Evolutionary conservation across 768 basidiomycete genomes (phyloP), one percentile per base, ranked within the genome.

Genomic region (Suillus brevipes): DNA sequence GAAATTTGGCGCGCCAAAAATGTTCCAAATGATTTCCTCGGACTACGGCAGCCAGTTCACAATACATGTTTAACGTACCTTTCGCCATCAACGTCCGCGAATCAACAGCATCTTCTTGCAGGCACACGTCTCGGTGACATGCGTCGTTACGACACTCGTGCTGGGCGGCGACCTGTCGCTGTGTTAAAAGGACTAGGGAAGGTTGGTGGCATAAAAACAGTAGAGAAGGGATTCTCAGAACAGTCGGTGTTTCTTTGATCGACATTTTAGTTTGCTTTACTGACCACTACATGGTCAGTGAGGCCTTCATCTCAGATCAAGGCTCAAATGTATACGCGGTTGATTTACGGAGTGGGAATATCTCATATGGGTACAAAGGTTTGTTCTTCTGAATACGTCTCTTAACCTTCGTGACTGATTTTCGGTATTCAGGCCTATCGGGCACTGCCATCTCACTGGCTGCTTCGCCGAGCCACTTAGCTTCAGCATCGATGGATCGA

Each of bases 1-100:
- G 94, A 95, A 78, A 70, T 89, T 5, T 95, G 94, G 94, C 81
- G 93, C 63, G 92, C 92, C 12, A 90, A 89, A 75, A 95, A 95
- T 73, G 90, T 92, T 6, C 83, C 87, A n/a, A 90, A 94, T 68
- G 93, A 95, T 70, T 73, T 78, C 55, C 81, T 95, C 6, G 85
- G 84, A 57, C 83, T 95, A 18, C 89, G 94, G 16, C 90, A 90
- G 68, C 92, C 92, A 0, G 84, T 95, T 53, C 86, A 89, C 42
- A 89, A 92, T 64, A 89, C 89, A 0, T 84, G 87, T 16, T 78
- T 95, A 34, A 77, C 86, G 3, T 91, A 87, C 70, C 73, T 92
- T 3, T 75, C 81, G 7, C 71, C 81, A 5, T 79, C 80, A 67
- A 37, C 69, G 13, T 34, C 74, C 66, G n/a, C 74, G 63, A 62